These are phyloP conservation scores for Durotheca rogersii DNA, from an alignment of 495 filamentous ascomycete genomes.

Conservation along the genomic window DNA sequence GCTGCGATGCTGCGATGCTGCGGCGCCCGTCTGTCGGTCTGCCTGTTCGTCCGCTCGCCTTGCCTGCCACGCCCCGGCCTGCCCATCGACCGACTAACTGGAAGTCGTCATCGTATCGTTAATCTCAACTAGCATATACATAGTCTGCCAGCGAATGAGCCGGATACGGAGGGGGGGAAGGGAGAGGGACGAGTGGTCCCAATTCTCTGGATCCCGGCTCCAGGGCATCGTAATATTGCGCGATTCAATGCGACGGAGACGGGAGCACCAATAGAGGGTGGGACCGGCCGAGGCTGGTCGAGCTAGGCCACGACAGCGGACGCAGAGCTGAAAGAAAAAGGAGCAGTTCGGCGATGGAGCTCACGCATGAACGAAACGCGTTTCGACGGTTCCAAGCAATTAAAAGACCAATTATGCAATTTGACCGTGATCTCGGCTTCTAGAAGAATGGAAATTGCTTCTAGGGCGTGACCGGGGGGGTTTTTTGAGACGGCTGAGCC, in stretches of 20 bases:
- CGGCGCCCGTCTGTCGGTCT: neutral
- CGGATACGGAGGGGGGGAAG: conserved; percentile 22
- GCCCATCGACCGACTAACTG: conserved; percentile 15
- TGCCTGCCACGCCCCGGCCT: no score
- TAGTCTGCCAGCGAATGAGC: conserved; percentile 20
- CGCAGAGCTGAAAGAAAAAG: conserved; percentile 25
- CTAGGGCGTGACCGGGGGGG: conserved; percentile 37
- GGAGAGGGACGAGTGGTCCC: conserved; percentile 24
- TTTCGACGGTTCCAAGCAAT: conserved; percentile 52
- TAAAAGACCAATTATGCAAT: conserved; percentile 53
- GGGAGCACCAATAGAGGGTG: conserved; percentile 26
- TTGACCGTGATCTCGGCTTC: conserved; percentile 47
- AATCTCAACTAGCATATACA: conserved; percentile 15
- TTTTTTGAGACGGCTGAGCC: conserved; percentile 33
- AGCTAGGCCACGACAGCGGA: conserved; percentile 31
- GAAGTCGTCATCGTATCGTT: conserved; percentile 26
- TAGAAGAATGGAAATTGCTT: conserved; percentile 47
- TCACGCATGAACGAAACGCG: conserved; percentile 50
- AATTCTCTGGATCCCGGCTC: conserved; percentile 32
- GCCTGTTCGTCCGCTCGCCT: no score
- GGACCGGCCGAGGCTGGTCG: conserved; percentile 31
- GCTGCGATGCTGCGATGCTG: conserved; percentile 1
- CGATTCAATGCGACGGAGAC: conserved; percentile 45
- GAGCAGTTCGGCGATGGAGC: conserved; percentile 32
- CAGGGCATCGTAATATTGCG: conserved; percentile 48